Conservation (phyloP, 2,329 filamentous ascomycete genomes). For the Colletotrichum falcatum region DNA sequence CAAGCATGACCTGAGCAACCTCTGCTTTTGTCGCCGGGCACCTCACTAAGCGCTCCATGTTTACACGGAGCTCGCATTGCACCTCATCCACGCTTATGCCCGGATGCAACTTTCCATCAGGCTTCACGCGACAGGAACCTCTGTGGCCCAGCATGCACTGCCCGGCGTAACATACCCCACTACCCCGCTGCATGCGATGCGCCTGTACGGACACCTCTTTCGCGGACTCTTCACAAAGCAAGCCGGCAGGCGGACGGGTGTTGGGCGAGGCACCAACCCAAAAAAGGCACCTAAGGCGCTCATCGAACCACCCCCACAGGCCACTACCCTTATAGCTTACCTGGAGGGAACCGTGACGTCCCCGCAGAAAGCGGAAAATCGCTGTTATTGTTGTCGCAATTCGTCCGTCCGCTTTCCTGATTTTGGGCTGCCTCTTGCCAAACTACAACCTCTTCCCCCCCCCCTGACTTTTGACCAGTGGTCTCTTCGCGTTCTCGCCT, state of each 20-base stretch:
- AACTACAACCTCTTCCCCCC: constrained; percentile 12
- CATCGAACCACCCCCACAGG: constrained; percentile 28
- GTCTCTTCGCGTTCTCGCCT: constrained; percentile 21
- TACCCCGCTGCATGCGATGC: constrained; percentile 36
- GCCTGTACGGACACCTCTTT: constrained; percentile 36
- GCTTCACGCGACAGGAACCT: constrained; percentile 23
- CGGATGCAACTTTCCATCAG: constrained; percentile 16
- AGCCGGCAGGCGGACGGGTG: neutral
- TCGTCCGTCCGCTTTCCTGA: constrained; percentile 15
- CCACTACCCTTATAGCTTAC: constrained; percentile 25
- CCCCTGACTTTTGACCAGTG: constrained; percentile 25
- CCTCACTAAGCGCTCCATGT: neutral
- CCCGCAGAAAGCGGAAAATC: constrained; percentile 16
- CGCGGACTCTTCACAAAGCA: constrained; percentile 24
- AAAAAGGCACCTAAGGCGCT: constrained; percentile 20
- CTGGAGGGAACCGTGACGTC: constrained; percentile 13
- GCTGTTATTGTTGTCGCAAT: constrained; percentile 31
- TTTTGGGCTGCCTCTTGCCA: constrained; percentile 25
- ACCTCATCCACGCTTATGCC: neutral
- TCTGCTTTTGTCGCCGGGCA: neutral
- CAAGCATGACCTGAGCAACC: constrained; percentile 7
- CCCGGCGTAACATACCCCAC: constrained; percentile 15
- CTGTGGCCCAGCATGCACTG: neutral
- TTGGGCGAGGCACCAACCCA: neutral
- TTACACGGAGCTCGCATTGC: neutral